Evolutionary conservation across 148 eudicot species (phyloP), one percentile per base, ranked within the genome.

Genomic region (Amaranthus cruentus): DNA sequence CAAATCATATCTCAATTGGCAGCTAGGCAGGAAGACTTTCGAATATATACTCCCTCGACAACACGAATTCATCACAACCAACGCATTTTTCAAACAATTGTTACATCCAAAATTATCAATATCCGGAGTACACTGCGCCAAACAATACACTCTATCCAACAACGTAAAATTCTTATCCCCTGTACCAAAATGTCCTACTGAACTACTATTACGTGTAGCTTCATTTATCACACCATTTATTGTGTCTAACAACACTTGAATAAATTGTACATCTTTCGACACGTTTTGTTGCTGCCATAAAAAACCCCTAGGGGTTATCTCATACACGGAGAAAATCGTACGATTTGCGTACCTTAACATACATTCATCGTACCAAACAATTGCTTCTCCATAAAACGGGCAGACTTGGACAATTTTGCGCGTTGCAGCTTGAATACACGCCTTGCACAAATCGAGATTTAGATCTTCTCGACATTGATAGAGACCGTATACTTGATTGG

Each of bases 71-170:
- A 72, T 47, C 14, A 3, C 12, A 61, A 38, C n/a, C 0, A 60
- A 47, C 3, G 56, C 66, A 1, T 43, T 21, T 21, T 49, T 7
- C 3, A 72, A 54, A 54, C 75, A 60, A 59, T 1, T 60, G 10
- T 50, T 12, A 52, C 75, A 72, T 6, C 52, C 52, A 6, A 13
- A 60, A 52, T 11, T 9, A 60, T 60, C 57, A 2, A 77, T 6
- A 28, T 71, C 80, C 2, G 71, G 58, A 9, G 80, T 71, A 18
- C 80, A 77, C 9, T 77, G 75, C 6, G 71, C 80, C 63, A 77
- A 62, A 48, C 43, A 11, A 71, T 63, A 77, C 43, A 71, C 28
- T 64, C 9, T 64, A 6, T 38, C 38, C n/a, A 28, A 28, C 15
- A 59, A 28, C 7, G 69, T 62, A 46, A 62, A 5, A 51, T 63